These are phyloP conservation scores for Penicillium alfredii DNA, from an alignment of 495 filamentous ascomycete genomes.

Conservation along the genomic window DNA sequence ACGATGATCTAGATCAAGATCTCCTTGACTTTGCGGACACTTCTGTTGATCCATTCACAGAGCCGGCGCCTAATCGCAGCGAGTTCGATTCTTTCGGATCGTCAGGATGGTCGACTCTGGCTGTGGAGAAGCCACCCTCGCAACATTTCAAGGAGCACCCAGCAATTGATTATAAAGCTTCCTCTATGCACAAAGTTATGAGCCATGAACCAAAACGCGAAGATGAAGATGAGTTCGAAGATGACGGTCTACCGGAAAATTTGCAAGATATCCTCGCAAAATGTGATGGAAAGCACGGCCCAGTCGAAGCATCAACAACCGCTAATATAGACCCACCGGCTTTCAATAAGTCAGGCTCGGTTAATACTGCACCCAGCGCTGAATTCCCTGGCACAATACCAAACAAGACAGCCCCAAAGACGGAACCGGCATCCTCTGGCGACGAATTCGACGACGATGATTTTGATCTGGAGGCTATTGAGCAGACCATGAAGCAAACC, in stretches of 20 bases:
- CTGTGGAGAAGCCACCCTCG: slow-evolving; percentile 10
- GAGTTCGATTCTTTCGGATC: slow-evolving; percentile 16
- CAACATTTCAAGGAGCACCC: slow-evolving; percentile 3
- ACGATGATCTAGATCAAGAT: slow-evolving; percentile 53
- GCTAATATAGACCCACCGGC: slow-evolving; percentile 2
- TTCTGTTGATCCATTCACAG: slow-evolving; percentile 31
- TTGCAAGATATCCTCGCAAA: slow-evolving; percentile 37
- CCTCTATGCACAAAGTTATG: slow-evolving; percentile 35
- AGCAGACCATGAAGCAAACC: slow-evolving; percentile 37
- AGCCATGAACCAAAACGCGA: slow-evolving; percentile 39
- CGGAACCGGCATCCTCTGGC: slow-evolving; percentile 20
- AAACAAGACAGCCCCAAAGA: slow-evolving; percentile 2
- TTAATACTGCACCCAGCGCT: not conserved
- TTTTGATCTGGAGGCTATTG: slow-evolving; percentile 40
- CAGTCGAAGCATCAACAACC: slow-evolving; percentile 37
- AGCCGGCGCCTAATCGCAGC: slow-evolving; percentile 5
- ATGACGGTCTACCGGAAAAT: slow-evolving; percentile 48
- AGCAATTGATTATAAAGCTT: slow-evolving; percentile 3
- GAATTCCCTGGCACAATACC: not conserved
- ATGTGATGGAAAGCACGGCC: slow-evolving; percentile 43
- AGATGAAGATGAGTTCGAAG: slow-evolving; percentile 57
- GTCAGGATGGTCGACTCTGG: slow-evolving; percentile 14
- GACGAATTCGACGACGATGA: slow-evolving; percentile 44
- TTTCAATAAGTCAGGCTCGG: slow-evolving; percentile 6
- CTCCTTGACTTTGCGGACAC: slow-evolving; percentile 46